These are phyloP conservation scores for Penicillium flavigenum DNA, from an alignment of 495 filamentous ascomycete species.

Conservation along the genomic window DNA sequence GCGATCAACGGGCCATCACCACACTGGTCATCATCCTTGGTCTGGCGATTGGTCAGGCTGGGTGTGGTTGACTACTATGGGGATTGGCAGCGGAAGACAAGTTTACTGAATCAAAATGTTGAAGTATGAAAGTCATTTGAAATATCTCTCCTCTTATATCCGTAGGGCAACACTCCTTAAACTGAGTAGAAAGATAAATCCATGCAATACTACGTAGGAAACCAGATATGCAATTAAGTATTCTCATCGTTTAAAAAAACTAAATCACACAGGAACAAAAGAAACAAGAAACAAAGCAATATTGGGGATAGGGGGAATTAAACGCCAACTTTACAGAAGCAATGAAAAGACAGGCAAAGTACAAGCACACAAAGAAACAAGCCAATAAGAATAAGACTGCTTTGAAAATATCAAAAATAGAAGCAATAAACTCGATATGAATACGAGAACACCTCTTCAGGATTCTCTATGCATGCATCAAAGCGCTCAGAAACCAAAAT, in stretches of 20 bases:
- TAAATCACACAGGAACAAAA: slow-evolving; percentile 4
- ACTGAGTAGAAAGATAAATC: background rate
- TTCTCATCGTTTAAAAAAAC: slow-evolving; percentile 6
- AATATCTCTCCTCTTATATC: background rate
- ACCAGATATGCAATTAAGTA: slow-evolving; percentile 3
- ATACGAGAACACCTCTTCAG: background rate
- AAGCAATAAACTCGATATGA: background rate
- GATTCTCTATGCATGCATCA: slow-evolving; percentile 2
- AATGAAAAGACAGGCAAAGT: background rate
- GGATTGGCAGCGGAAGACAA: background rate
- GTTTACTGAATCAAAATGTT: background rate
- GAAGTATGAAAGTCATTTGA: background rate
- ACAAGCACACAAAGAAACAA: background rate
- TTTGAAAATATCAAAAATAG: background rate
- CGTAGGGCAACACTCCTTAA: background rate
- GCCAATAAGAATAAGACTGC: background rate
- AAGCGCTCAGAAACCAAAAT: background rate
- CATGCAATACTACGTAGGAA: background rate
- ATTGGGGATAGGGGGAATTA: slow-evolving; percentile 7
- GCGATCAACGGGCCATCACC: background rate
- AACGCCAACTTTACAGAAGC: slow-evolving; percentile 7
- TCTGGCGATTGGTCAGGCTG: background rate
- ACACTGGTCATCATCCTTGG: background rate
- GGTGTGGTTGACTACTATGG: background rate
- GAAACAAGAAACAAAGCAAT: slow-evolving; percentile 1